A percentile compares a stretch with the other conserved stretches of the same genome.
phyloP scores from a whole-genome alignment of 306 rosid species.

The Carpinus viminea region DNA sequence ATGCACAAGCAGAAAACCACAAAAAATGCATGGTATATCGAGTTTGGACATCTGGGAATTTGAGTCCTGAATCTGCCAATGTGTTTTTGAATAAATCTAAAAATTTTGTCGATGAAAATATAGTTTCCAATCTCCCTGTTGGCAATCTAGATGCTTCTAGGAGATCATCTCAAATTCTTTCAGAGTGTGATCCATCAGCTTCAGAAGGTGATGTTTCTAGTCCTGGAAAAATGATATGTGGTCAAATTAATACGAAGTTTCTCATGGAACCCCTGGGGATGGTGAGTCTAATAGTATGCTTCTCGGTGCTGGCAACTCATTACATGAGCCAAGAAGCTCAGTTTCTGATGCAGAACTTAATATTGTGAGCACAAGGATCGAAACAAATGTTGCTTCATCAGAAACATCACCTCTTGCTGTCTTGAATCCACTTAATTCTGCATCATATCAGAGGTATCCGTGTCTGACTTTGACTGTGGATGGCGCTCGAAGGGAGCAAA shows the following conservation, averaged over 20 bases:
- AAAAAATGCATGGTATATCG: constrained; percentile 59
- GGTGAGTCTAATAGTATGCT: constrained; percentile 30
- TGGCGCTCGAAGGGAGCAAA: constrained; percentile 66
- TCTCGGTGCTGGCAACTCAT: constrained; percentile 26
- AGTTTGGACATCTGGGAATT: constrained; percentile 71
- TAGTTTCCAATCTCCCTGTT: constrained; percentile 30
- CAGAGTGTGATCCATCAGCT: constrained; percentile 34
- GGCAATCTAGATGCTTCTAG: constrained; percentile 28
- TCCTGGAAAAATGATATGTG: constrained; percentile 32
- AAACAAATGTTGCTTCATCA: constrained; percentile 32
- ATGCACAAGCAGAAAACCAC: constrained; percentile 72
- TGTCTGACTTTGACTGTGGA: constrained; percentile 50
- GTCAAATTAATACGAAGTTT: constrained; percentile 35
- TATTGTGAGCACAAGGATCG: constrained; percentile 35
- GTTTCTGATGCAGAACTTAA: constrained; percentile 36
- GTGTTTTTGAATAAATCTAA: constrained; percentile 32
- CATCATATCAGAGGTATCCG: constrained; percentile 49
- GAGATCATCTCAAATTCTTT: constrained; percentile 33
- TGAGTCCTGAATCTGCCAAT: constrained; percentile 49
- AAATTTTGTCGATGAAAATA: constrained; percentile 33
- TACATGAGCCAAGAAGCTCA: constrained; percentile 34
- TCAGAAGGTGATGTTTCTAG: constrained; percentile 31
- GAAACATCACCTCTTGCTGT: constrained; percentile 36
- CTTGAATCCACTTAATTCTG: constrained; percentile 38
- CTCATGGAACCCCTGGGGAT: constrained; percentile 36